Evolutionary conservation across 345 rosid genomes (phyloP), one percentile per base, ranked within the genome.

Genomic region (Cardamine resedifolia): DNA sequence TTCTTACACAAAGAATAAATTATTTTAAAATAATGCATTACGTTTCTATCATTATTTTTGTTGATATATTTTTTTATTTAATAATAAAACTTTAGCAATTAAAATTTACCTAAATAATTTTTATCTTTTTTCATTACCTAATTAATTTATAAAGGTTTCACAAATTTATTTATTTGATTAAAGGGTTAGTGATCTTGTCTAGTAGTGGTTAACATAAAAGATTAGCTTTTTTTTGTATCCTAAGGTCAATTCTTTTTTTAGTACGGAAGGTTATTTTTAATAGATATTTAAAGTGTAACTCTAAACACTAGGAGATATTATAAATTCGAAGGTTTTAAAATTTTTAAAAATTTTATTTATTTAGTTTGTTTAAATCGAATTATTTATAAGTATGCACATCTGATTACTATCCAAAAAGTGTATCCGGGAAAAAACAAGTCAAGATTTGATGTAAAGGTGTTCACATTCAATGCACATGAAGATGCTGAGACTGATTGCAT

Each of bases 401-500:
- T 67, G 51, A 68, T 16, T n/a, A 68, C 63, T 41, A 55, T 44
- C 41, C 30, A 68, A 68, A 28, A 66, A 28, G 53, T 52, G 18
- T 11, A 68, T 41, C 55, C 20, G 21, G 53, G 15, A 28, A 52
- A 68, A 43, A 27, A 27, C 27, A 36, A 56, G 64, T 68, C 41
- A 68, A 56, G 63, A 68, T 41, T 56, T 56, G 28, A 68, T 28
- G 11, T 27, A 19, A 27, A 48, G 15, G 12, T 68, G 72, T 56
- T 68, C 72, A 68, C 55, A 68, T 68, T 68, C 43, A 68, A 56
- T 56, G 72, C 64, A 68, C 43, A 12, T 56, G 20, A 30, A 68
- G 41, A 16, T 56, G 41, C 53, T 41, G 64, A 43, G 55, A 55
- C 21, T 36, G 48, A 51, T 7, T 7, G 30, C 41, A 53, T 24